Evolutionary conservation across 2,329 filamentous ascomycete genomes (phyloP), one percentile per base, ranked within the genome.

Genomic region (Dactylonectria macrodidyma): DNA sequence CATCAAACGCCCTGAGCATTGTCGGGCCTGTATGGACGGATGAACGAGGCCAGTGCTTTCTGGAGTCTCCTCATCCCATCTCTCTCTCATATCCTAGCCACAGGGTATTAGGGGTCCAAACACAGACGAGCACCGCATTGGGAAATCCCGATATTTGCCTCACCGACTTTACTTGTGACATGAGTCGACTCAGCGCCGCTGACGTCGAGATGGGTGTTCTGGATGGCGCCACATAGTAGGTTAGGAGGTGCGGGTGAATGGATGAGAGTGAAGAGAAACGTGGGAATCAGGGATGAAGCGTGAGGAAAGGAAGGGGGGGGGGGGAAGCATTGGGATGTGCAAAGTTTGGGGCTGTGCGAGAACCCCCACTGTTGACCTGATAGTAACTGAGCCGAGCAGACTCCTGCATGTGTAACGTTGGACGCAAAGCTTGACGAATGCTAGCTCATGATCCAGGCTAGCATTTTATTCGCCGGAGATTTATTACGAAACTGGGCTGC

Each of bases 141-240:
- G 57, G 46, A 51, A 59, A 41, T 14, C n/a, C 57, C 57, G 57
- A 41, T 33, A 48, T 48, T 58, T 47, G 26, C 26, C 24, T 44
- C 38, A 48, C 26, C 16, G 41, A 48, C 38, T 33, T 16, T 10
- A 30, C 5, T 44, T 11, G 59, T 30, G 16, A 44, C 14, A 36
- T n/a, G 38, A 41, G 38, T 41, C 24, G 30, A 16, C 26, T 16
- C 30, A 41, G 54, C 61, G 61, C 61, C 61, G 36, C 54, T 47
- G 55, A 54, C 55, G 34, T 41, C 36, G 52, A 59, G 44, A 52
- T 62, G 24, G 46, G 12, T 19, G n/a, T 44, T 10, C 2, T 38
- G 26, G 41, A 34, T n/a, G 51, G 41, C 50, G 50, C 51, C 51
- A 41, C 22, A 19, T 1, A n/a, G 7, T 54, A 26, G 26, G 38